Evolutionary conservation across 192 early-diverging fungal species (phyloP), one percentile per base, ranked within the genome.

Genomic region (Backusella psychrophila): DNA sequence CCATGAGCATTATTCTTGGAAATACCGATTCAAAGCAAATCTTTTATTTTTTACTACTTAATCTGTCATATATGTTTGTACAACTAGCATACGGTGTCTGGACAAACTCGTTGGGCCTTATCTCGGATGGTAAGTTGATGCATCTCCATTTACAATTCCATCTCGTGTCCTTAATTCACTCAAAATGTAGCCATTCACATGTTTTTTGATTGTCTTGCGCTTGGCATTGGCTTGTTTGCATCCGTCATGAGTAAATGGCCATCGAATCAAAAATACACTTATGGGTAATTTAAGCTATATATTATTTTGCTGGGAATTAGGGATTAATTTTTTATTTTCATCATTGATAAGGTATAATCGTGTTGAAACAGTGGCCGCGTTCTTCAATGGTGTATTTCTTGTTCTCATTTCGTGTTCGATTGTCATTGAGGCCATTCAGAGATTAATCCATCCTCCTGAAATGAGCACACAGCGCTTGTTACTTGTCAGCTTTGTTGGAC

Each of bases 141-240:
- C 12, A 41, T 33, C 3, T 19, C 23, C 33, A 33, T 33, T 33
- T 31, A 31, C 31, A 31, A 31, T 33, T 33, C 2, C n/a, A 19
- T 52, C 35, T 17, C n/a, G 19, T 69, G 39, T 73, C 4, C 12
- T 71, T 7, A 1, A 74, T n/a, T 2, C 44, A 36, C 31, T 3
- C 19, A 33, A 41, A 21, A 3, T 0, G 11, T 77, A 90, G 97
- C 97, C 19, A 95, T 97, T 69, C 97, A 99, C 82, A 99, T 99
- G 97, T 90, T 97, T 73, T 99, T 99, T 84, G 97, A 99, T 84
- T 96, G 94, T 72, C 86, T 97, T 80, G 96, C 96, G 6, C 78
- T 99, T 75, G 93, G 92, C 3, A 89, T 97, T 39, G 94, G 94
- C 33, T 82, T 99, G 9, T 86, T 93, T 70, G 97, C 97, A 8